Base-by-base conservation (phyloP, 2,329 filamentous ascomycete genomes). In the Xylariomycetidae sp. region DNA sequence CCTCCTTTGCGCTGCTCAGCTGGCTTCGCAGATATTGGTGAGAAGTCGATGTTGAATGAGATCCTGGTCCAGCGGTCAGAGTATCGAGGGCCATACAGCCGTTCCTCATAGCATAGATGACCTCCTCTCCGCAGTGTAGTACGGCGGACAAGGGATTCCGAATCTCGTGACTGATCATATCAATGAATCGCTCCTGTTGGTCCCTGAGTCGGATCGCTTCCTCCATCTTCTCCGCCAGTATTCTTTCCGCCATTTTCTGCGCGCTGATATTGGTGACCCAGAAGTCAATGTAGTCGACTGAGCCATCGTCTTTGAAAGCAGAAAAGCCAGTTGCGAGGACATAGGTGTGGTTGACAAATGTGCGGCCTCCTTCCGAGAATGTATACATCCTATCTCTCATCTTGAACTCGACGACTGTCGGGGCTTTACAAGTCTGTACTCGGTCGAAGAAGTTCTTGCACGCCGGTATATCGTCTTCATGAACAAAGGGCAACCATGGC, bases 1-100 rank as follows among this genome's bases (percentile, higher is more conserved):
- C 82, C 43, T 88, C 82, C 29, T 85, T 72, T 38, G 79, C 79
- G 46, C 70, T 74, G 6, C 65, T 61, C 3, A 85, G 52, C 15
- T 80, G 58, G 15, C 65, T 52, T 6, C 53, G 53, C 12, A 63
- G 15, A 4, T 28, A 26, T 10, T 37, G 13, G 7, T 23, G 25
- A 2, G 25, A 6, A 3, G 25, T 12, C 1, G 22, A 7, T 2
- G 24, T n/a, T 3, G 29, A 27, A n/a, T n/a, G n/a, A n/a, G n/a
- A n/a, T n/a, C n/a, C n/a, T n/a, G n/a, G n/a, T n/a, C n/a, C n/a
- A 8, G 25, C 17, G 6, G 28, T 20, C 13, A 40, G 7, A 4
- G 15, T 25, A 5, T 47, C 34, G 2, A 47, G 32, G 2, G 30
- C 28, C 3, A 18, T 19, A 2, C 35, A 37, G 2, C 35, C 37